Base-by-base conservation (phyloP, 257 asterid genomes). In the Datura wrightii region DNA sequence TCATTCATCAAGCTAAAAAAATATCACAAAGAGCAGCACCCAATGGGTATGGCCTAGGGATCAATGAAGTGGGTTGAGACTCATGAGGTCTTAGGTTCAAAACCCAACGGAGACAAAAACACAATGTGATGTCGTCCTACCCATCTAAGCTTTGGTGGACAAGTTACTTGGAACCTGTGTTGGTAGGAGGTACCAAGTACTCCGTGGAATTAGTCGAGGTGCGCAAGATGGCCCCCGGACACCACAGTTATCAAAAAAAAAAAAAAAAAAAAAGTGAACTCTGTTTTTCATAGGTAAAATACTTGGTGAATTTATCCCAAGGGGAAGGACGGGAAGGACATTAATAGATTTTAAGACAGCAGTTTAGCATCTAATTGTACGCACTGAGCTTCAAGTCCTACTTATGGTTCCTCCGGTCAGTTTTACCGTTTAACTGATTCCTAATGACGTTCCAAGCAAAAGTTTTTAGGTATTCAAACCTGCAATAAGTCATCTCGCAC, bases 401-500 rank as follows among this genome's bases (percentile, higher is more conserved):
- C 55, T 10, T 74, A 74, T 54, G 24, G 80, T 5, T 19, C 42
- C 19, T 48, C 59, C 5, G 18, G 56, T 72, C 80, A 46, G 16
- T 46, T 46, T 46, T 74, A 74, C 60, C 39, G 5, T 44, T 46
- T 71, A 71, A 71, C 56, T 71, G 15, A 71, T 44, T 44, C 11
- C n/a, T 18, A 71, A 44, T 42, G 80, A 44, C 10, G 80, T n/a
- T 71, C 80, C n/a, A 71, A 71, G 58, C 34, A 71, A 71, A 71
- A n/a, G 56, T 71, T 71, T 71, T 56, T 44, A n/a, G 58, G 5
- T 74, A 14, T 50, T 59, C 90, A 83, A 81, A 97, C 99, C 98
- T 97, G 99, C 85, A 97, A 91, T 71, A 97, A 92, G 71, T 97
- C 99, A 13, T 97, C 99, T 36, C 99, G 95, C 36, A 97, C 93